Base-by-base conservation (phyloP, 768 basidiomycete genomes). In the Naganishia kalamii region DNA sequence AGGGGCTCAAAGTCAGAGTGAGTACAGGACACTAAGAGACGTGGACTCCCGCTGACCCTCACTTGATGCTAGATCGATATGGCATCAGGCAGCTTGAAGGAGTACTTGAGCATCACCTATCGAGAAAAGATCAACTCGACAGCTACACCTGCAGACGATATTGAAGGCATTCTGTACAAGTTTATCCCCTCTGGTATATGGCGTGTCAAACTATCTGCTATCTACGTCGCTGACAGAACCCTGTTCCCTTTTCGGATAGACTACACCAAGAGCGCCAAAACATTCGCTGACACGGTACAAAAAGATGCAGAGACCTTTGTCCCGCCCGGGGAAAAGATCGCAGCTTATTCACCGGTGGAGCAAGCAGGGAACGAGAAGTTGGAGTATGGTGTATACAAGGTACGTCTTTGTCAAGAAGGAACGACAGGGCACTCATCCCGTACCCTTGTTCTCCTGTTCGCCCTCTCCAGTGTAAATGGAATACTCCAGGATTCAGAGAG, bases 311-410 rank as follows among this genome's bases (percentile, higher is more conserved):
- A 74, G 2, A 76, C 81, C 3, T 99, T 97, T 80, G 83, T 78
- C 68, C 96, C 94, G 0, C 76, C 83, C 1, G 94, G 94, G 10
- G 81, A 84, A 69, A 82, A 86, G 64, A 84, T 98, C 7, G 81
- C 87, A 70, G 85, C 86, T 8, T 99, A 97, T 75, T 69, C 44
- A 40, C 70, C 63, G 33, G 52, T 43, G 25, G 67, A 60, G 29
- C 63, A 60, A 33, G 66, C 82, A 57, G 81, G 84, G 46, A 81
- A 85, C 63, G 85, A 85, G 65, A 81, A 82, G 11, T 80, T 90
- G n/a, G 86, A 85, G 54, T 96, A 83, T 74, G 93, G 96, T 79
- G 89, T 88, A 25, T 98, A 90, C 78, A 89, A 92, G 82, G 93
- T 90, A 76, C 76, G 88, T 46, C 19, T 57, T 8, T 30, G 17